Evolutionary conservation across 2,329 filamentous ascomycete species (phyloP).

Genomic region (Mollisiaceae sp.): DNA sequence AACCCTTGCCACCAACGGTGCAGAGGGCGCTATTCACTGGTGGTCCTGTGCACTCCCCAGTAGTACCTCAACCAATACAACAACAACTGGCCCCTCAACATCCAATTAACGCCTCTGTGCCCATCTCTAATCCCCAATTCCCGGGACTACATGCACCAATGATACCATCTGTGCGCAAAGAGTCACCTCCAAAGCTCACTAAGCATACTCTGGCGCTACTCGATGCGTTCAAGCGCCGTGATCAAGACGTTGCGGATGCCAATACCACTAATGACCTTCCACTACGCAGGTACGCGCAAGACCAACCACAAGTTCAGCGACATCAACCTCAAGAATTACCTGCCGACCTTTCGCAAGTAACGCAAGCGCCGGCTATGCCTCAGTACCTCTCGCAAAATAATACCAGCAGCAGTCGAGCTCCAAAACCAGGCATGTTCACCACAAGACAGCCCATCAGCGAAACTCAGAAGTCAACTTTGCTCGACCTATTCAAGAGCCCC

Average conservation of each 20-base stretch:
- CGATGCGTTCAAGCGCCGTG: conserved; percentile 49
- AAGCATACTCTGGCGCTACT: conserved; percentile 52
- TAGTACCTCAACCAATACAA: conserved; percentile 41
- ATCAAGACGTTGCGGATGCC: conserved; percentile 27
- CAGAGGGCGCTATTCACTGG: conserved; percentile 57
- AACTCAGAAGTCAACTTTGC: conserved; percentile 38
- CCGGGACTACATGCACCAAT: conserved; percentile 38
- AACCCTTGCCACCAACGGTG: conserved; percentile 56
- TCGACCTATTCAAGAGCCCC: conserved; percentile 42
- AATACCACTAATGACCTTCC: conserved; percentile 27
- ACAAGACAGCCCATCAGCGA: conserved; percentile 37
- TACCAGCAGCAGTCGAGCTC: conserved; percentile 21
- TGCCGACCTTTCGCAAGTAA: conserved; percentile 30
- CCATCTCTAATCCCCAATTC: conserved; percentile 36
- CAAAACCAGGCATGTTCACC: conserved; percentile 23
- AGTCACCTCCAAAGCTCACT: conserved; percentile 43
- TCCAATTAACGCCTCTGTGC: conserved; percentile 12
- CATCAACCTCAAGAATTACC: conserved; percentile 38
- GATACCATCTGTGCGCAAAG: conserved; percentile 33
- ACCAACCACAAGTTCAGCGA: conserved; percentile 13
- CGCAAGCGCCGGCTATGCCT: conserved; percentile 17
- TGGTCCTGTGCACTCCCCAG: conserved; percentile 40
- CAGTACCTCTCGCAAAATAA: conserved; percentile 11
- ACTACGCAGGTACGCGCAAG: conserved; percentile 27
- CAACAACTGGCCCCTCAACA: conserved; percentile 28